These are phyloP conservation scores for Pichia kudriavzevii DNA, from an alignment of 1,139 yeast species.

Conservation along the genomic window DNA sequence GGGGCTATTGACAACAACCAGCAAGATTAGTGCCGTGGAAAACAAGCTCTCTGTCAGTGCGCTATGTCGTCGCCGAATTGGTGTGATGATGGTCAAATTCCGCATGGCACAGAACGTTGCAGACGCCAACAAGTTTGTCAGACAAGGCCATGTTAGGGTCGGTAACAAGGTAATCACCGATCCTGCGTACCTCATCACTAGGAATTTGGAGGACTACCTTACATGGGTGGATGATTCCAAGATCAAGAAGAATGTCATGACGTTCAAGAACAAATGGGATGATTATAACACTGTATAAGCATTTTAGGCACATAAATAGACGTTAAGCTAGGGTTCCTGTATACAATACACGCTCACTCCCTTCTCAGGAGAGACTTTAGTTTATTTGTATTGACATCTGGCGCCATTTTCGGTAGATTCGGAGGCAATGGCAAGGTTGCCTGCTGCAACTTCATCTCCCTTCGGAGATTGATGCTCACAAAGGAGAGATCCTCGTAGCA, in stretches of 20 bases:
- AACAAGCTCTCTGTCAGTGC: constrained; percentile 89
- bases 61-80: constrained; percentile 83
- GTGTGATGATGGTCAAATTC: constrained; percentile 90
- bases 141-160: constrained; percentile 95
- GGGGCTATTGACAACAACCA: constrained; percentile 79
- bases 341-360: no score
- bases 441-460: constrained; percentile 52
- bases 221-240: constrained; percentile 96
- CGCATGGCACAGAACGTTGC: constrained; percentile 87
- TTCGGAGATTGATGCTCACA: constrained; percentile 42
- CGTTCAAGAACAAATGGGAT: constrained; percentile 80
- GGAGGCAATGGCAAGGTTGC: constrained; percentile 53
- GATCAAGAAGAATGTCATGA: constrained; percentile 83
- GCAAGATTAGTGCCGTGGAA: constrained; percentile 90
- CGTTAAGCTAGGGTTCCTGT: no score
- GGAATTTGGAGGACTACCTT: constrained; percentile 90
- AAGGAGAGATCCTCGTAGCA: constrained; percentile 25
- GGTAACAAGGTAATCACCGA: constrained; percentile 96
- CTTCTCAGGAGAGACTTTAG: constrained; percentile 30
- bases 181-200: constrained; percentile 88
- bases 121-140: constrained; percentile 88
- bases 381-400: constrained; percentile 46
- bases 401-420: constrained; percentile 54
- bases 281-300: constrained; percentile 64
- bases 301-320: no score